Conservation (phyloP, 305 asterid genomes). For the Ajuga reptans region DNA sequence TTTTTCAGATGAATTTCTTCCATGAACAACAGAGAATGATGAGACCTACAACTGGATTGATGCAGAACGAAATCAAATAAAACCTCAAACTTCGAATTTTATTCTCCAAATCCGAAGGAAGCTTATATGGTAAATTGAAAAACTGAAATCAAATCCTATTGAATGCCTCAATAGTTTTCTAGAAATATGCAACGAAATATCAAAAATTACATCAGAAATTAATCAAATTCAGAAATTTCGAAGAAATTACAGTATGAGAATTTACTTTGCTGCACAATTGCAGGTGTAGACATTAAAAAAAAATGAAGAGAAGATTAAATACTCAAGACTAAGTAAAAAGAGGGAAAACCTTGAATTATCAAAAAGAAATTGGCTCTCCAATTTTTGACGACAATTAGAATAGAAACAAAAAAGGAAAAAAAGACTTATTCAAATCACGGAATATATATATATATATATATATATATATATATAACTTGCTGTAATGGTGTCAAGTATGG, state of each 20-base stretch:
- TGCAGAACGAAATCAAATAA: constrained; percentile 11
- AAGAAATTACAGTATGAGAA: constrained; percentile 25
- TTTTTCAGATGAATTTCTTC: constrained; percentile 3
- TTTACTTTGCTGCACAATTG: constrained; percentile 16
- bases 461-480: constrained; percentile 8
- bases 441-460: no score
- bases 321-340: constrained; percentile 26
- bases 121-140: constrained; percentile 20
- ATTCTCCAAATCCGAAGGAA: neutral
- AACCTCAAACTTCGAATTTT: neutral
- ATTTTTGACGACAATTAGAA: neutral
- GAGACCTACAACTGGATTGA: constrained; percentile 14
- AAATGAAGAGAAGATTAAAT: constrained; percentile 15
- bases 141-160: constrained; percentile 2
- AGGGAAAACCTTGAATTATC: constrained; percentile 15
- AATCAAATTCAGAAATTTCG: no score
- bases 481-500: constrained; percentile 23
- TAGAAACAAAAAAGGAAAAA: constrained; percentile 12
- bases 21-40: constrained; percentile 10
- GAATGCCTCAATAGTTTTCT: constrained; percentile 20
- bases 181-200: neutral
- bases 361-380: constrained; percentile 8
- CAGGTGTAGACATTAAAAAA: constrained; percentile 21
- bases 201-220: neutral
- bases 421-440: constrained; percentile 15